These are phyloP conservation scores for Rhizoctonia solani DNA, from an alignment of 1,284 basidiomycete species.

Conservation along the genomic window DNA sequence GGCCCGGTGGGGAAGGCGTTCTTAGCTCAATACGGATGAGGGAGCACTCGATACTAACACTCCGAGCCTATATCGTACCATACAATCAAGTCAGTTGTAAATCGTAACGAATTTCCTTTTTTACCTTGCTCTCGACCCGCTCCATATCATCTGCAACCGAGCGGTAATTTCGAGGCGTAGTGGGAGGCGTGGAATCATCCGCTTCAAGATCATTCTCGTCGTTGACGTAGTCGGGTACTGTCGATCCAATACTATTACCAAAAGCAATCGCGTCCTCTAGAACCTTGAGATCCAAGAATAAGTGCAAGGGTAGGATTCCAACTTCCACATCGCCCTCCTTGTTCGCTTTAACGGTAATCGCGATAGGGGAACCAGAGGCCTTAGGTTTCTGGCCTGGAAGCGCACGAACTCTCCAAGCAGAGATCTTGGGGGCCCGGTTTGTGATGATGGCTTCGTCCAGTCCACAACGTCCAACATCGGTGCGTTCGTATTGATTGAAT, in stretches of 20 bases:
- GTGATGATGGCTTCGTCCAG: constrained; percentile 60
- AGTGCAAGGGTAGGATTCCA: constrained; percentile 63
- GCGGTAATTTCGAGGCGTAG: constrained; percentile 3
- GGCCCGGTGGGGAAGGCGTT: constrained; percentile 44
- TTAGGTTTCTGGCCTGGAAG: constrained; percentile 39
- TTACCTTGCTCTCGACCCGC: constrained; percentile 9
- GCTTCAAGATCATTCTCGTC: constrained; percentile 1
- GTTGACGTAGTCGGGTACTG: neutral
- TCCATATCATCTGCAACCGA: constrained; percentile 34
- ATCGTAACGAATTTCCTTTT: neutral
- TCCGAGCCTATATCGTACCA: neutral
- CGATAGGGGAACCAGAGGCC: neutral
- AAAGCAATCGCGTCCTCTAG: constrained; percentile 55
- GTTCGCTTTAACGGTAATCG: constrained; percentile 15
- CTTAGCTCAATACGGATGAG: constrained; percentile 65
- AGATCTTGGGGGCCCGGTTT: constrained; percentile 66
- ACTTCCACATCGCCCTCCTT: constrained; percentile 43
- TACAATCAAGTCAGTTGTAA: neutral
- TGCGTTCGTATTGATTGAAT: constrained; percentile 41
- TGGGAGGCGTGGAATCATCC: constrained; percentile 4
- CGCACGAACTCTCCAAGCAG: constrained; percentile 47
- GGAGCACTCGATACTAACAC: constrained; percentile 42
- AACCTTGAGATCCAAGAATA: constrained; percentile 73
- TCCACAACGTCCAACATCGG: constrained; percentile 63
- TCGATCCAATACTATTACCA: constrained; percentile 12